Evolutionary conservation across 2,329 filamentous ascomycete genomes (phyloP).

Genomic region (Alternaria arbusti): DNA sequence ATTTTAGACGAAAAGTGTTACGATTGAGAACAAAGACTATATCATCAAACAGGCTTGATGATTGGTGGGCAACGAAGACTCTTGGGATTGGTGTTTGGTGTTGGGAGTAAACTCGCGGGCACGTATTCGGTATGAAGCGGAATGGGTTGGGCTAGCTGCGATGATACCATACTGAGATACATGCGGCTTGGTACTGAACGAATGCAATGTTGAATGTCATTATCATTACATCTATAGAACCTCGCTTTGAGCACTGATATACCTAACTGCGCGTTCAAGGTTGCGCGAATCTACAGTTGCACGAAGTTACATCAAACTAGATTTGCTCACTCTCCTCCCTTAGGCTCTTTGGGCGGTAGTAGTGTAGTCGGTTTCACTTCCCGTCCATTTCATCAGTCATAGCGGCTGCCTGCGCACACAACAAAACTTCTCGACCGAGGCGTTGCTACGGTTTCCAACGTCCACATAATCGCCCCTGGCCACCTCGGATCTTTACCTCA

Average conservation of each 20-base stretch:
- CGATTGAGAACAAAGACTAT: constrained; percentile 60
- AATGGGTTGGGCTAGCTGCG: constrained; percentile 2
- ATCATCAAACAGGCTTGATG: constrained; percentile 28
- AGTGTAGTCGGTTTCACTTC: not conserved
- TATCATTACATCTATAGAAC: not conserved
- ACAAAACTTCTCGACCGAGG: not conserved
- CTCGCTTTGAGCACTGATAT: not conserved
- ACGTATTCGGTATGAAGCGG: constrained; percentile 4
- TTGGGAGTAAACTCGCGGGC: not conserved
- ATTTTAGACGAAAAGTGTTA: constrained; percentile 60
- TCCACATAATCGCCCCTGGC: not conserved
- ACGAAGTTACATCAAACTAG: not conserved
- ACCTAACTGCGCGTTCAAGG: not conserved
- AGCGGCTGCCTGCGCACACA: not conserved
- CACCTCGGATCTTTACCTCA: not conserved
- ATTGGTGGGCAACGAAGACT: not conserved
- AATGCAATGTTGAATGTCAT: constrained; percentile 4
- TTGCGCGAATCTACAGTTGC: not conserved
- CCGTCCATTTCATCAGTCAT: not conserved
- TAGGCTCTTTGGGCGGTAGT: not conserved
- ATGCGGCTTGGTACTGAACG: constrained; percentile 8
- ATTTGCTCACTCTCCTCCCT: not conserved
- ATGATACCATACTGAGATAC: constrained; percentile 15
- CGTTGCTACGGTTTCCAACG: not conserved
- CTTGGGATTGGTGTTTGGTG: constrained; percentile 5